A percentile compares a stretch with the other conserved stretches of the same genome.
Evolutionary conservation across 371 early-diverging fungal species (phyloP).

Genomic region (Capniomyces stellatus): DNA sequence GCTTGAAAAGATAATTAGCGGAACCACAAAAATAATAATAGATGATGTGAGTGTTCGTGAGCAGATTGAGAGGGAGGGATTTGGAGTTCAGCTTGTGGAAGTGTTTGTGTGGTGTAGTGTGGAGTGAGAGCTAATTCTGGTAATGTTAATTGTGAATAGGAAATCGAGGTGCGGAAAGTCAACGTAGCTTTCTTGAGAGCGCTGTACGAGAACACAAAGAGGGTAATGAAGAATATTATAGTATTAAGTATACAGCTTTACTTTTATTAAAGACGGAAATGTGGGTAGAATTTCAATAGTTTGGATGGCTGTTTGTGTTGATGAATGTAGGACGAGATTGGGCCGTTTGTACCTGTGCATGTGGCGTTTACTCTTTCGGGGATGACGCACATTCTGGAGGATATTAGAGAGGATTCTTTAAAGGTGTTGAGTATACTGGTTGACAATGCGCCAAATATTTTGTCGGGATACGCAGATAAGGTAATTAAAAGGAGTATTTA

Average conservation of each 20-base stretch:
- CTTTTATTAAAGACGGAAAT: not conserved
- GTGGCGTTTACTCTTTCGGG: slow-evolving; percentile 67
- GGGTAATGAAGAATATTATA: not conserved
- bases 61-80: no score
- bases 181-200: not conserved
- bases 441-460: slow-evolving; percentile 32
- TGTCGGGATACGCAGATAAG: slow-evolving; percentile 9
- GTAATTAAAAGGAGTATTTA: no score
- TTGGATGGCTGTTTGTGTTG: no score
- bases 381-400: slow-evolving; percentile 79
- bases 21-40: slow-evolving; percentile 16
- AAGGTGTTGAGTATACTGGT: slow-evolving; percentile 58
- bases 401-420: slow-evolving; percentile 61
- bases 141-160: no score
- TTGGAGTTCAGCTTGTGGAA: no score
- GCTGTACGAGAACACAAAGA: not conserved
- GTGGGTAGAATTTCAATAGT: not conserved
- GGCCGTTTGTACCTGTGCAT: slow-evolving; percentile 56
- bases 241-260: not conserved
- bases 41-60: no score
- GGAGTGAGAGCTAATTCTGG: no score
- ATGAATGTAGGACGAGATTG: slow-evolving; percentile 32
- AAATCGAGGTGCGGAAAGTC: not conserved
- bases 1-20: slow-evolving; percentile 43
- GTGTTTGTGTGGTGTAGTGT: no score